Percentiles rank a stretch among this genome's conserved stretches.
Conservation (phyloP, 352 stramenopile genomes). For the Pythium phragmiticola region DNA sequence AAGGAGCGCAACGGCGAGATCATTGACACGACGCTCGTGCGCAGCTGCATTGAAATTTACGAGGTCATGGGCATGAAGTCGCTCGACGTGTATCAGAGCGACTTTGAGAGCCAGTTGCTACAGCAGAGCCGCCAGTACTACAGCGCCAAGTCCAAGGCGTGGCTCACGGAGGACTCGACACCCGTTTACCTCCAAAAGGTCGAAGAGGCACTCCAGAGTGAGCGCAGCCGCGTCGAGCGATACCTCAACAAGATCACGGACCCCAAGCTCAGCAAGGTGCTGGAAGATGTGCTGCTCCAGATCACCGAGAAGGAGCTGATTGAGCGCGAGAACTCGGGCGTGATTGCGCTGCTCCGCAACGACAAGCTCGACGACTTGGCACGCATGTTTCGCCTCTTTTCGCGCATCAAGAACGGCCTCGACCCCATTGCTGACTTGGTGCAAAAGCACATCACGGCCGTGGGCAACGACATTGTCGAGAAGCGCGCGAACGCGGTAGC, state of each 20-base stretch:
- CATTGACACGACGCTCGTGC: constrained; percentile 97
- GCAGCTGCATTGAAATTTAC: constrained; percentile 97
- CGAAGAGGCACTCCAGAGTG: constrained; percentile 76
- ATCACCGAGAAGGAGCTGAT: constrained; percentile 95
- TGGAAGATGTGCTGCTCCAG: constrained; percentile 95
- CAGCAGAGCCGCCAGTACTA: constrained; percentile 94
- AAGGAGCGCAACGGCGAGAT: constrained; percentile 97
- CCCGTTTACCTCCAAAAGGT: constrained; percentile 98
- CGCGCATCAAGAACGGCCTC: constrained; percentile 94
- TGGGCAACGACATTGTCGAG: constrained; percentile 87
- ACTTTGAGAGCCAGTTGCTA: constrained; percentile 95
- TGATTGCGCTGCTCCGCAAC: constrained; percentile 95
- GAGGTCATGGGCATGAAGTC: constrained; percentile 97
- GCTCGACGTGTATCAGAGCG: constrained; percentile 95
- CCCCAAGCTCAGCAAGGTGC: constrained; percentile 92
- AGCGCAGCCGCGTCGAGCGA: constrained; percentile 88
- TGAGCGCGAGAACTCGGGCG: constrained; percentile 96
- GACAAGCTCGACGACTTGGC: constrained; percentile 97
- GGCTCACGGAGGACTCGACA: constrained; percentile 97
- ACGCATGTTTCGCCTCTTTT: constrained; percentile 98
- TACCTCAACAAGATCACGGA: constrained; percentile 98
- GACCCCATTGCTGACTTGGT: constrained; percentile 96
- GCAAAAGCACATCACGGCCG: constrained; percentile 93
- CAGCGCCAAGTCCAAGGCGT: constrained; percentile 95
- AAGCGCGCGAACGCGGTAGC: constrained; percentile 80